Base-by-base conservation (phyloP, 106 monocot genomes). In the Platanthera guangdongensis region DNA sequence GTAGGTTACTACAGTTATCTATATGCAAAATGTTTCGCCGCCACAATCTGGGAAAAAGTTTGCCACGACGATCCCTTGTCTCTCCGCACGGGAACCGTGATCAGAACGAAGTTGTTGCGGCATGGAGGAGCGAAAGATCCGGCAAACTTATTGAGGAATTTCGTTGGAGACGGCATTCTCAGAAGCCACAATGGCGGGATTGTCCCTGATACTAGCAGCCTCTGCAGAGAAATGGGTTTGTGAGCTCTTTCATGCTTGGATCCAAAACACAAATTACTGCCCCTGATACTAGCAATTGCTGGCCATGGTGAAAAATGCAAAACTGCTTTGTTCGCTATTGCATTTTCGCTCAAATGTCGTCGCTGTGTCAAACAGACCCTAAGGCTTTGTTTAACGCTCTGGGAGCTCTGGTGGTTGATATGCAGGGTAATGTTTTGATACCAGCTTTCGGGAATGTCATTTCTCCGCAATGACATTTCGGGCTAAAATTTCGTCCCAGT, bases 1-100 rank as follows among this genome's bases (percentile, higher is more conserved):
- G 22, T 70, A 94, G 97, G 97, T 47, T 97, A 97, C 74, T 97
- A 97, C 69, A 94, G 89, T 82, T 97, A 97, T 63, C 76, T 97
- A 1, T 97, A 97, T 74, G 93, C 97, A 51, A 94, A 79, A 78
- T 89, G 97, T 75, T 94, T 99, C 68, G 89, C 97, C 0, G 73
- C 91, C 75, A 99, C 91, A 22, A 94, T 99, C 76, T 94, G 97
- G 97, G 75, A 91, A 21, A 70, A 92, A 64, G 76, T 91, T 77
- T 99, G 97, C 82, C 48, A 48, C 19, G 89, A 84, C 49, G 94
- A 94, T 69, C 97, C 97, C 6, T 81, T 99, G 47, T 99, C 88
- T 21, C 78, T 60, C 4, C 49, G 59, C 72, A 80, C 89, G 47
- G 94, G 97, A 53, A 74, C 81, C 70, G 81, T 81, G 8, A 79